Evolutionary conservation across 192 early-diverging fungal genomes (phyloP), one percentile per base, ranked within the genome.

Genomic region (Linnemannia exigua): DNA sequence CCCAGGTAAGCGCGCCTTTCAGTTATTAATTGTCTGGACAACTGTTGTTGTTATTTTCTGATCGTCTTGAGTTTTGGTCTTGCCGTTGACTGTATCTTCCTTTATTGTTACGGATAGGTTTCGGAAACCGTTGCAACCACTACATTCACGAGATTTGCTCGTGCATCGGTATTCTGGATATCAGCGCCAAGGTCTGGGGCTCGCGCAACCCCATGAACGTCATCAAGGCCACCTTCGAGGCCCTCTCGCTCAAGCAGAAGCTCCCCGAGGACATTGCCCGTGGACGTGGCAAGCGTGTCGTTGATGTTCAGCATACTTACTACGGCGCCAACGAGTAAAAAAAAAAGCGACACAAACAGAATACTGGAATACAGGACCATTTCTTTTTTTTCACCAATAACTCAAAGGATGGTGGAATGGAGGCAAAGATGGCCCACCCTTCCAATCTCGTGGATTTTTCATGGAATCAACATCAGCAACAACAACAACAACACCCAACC

Each of bases 121-220:
- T 97, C 87, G 99, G 99, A 70, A 92, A 96, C 77, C 94, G 97
- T n/a, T 94, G 95, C 54, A 97, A 97, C 89, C 96, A 95, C 73
- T 91, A 96, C 75, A 95, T 99, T 82, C 97, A 99, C 91, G 97
- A 99, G 89, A 93, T 99, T 72, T 98, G 95, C 86, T 91, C 96
- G 72, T 98, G 97, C 83, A 87, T 96, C 38, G 99, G 99, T 38
- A 97, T 99, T 83, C 93, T 95, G 72, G 99, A 99, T 90, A 75
- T 99, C 77, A 91, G 95, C 46, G 95, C 93, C 67, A 99, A 99
- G 88, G 94, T 99, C 41, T 87, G 91, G 77, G 97, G 98, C 6
- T 98, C 97, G n/a, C 91, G 92, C 51, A 99, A 97, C 87, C 97
- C 97, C 5, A 96, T 99, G 96, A 99, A 99, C 88, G 97, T 99